Conservation (phyloP, 208 protist genomes). For the Trypanosoma mega region DNA sequence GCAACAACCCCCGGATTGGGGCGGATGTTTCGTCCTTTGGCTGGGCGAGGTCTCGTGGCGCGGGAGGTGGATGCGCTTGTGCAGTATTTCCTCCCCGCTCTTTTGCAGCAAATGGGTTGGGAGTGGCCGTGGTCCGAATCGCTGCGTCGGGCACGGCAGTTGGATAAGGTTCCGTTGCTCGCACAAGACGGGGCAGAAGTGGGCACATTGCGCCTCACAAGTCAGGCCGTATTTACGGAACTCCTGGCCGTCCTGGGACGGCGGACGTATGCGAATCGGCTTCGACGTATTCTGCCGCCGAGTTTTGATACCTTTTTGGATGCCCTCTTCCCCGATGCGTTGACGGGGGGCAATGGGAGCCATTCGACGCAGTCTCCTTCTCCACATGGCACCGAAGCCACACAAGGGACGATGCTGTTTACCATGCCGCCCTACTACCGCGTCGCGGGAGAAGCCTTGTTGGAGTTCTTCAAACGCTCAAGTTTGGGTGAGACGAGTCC, state of each 20-base stretch:
- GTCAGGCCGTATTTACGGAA: slow-evolving; percentile 40
- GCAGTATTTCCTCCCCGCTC: slow-evolving; percentile 48
- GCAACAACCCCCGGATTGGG: not conserved
- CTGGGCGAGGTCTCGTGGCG: slow-evolving; percentile 36
- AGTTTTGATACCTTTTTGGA: slow-evolving; percentile 54
- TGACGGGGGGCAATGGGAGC: not conserved
- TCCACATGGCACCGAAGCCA: no score
- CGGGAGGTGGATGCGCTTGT: slow-evolving; percentile 62
- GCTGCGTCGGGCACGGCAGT: slow-evolving; percentile 37
- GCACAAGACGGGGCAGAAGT: not conserved
- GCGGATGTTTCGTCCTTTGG: slow-evolving; percentile 8
- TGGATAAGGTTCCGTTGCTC: slow-evolving; percentile 48
- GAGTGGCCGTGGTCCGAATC: slow-evolving; percentile 86
- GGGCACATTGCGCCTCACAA: slow-evolving; percentile 40
- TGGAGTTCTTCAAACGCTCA: slow-evolving; percentile 47
- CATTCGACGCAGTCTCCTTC: no score
- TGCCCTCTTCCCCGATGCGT: slow-evolving; percentile 18
- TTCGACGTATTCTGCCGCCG: slow-evolving; percentile 61
- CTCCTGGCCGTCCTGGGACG: slow-evolving; percentile 40
- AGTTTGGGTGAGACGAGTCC: slow-evolving; percentile 31
- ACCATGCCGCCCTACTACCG: slow-evolving; percentile 68
- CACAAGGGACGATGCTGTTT: no score
- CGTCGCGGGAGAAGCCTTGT: slow-evolving; percentile 37
- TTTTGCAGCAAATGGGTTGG: slow-evolving; percentile 74
- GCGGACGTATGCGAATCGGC: slow-evolving; percentile 60